These are phyloP conservation scores for Diplocarpon rosae DNA, from an alignment of 2,329 filamentous ascomycete species.

Conservation along the genomic window DNA sequence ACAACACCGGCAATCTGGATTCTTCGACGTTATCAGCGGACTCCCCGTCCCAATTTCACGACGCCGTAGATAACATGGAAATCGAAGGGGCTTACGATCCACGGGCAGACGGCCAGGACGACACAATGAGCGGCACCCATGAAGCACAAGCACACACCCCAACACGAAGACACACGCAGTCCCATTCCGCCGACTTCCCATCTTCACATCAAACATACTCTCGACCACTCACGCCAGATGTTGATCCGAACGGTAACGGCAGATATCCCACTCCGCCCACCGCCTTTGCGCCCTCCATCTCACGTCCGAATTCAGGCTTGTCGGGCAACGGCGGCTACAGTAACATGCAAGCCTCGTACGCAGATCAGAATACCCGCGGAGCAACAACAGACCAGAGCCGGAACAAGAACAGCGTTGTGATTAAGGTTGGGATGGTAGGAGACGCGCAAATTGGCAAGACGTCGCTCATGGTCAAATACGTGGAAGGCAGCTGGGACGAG, in stretches of 20 bases:
- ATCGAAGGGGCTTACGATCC: conserved; percentile 37
- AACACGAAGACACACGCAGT: conserved; percentile 24
- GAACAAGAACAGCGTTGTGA: conserved; percentile 66
- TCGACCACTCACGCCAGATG: conserved; percentile 20
- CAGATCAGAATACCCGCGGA: conserved; percentile 26
- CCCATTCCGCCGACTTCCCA: conserved; percentile 26
- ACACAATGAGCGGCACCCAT: conserved; percentile 23
- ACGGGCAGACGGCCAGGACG: conserved; percentile 22
- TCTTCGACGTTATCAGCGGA: conserved; percentile 37
- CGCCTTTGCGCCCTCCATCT: conserved; percentile 24
- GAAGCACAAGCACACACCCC: conserved; percentile 26
- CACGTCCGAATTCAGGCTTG: conserved; percentile 26
- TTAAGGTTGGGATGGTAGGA: conserved; percentile 99
- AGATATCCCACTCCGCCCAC: conserved; percentile 27
- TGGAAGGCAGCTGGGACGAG: conserved; percentile 98
- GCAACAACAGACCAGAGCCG: conserved; percentile 19
- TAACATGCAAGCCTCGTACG: conserved; percentile 25
- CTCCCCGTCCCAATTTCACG: conserved; percentile 42
- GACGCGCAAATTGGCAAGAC: conserved; percentile 99
- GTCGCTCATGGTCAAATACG: conserved; percentile 98
- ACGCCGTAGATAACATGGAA: conserved; percentile 36
- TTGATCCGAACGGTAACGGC: conserved; percentile 23
- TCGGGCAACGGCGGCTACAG: conserved; percentile 25
- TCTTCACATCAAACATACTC: conserved; percentile 21
- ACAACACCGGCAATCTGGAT: conserved; percentile 37